Conservation (phyloP, 306 rosid genomes). For the Albizia julibrissin region DNA sequence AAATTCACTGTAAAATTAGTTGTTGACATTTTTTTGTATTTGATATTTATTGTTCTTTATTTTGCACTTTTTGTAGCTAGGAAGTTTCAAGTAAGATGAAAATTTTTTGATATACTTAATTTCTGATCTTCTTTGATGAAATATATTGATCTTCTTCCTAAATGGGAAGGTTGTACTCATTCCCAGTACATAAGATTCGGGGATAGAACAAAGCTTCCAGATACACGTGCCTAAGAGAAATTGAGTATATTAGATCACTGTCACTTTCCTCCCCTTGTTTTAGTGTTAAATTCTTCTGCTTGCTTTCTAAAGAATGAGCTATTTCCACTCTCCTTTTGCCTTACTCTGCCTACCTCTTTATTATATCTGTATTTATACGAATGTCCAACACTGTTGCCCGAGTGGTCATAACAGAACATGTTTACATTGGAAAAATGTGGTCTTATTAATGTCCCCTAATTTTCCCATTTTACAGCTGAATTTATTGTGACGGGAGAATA, state of each 20-base stretch:
- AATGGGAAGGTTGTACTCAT: background rate
- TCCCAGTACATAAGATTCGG: background rate
- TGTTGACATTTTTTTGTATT: too few species aligned
- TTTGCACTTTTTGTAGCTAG: background rate
- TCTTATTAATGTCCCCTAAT: background rate
- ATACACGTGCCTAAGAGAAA: background rate
- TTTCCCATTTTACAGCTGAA: background rate
- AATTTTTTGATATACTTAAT: background rate
- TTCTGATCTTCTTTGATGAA: background rate
- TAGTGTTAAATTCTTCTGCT: background rate
- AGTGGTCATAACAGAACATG: background rate
- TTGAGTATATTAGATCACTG: background rate
- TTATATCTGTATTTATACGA: background rate
- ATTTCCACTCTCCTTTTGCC: background rate
- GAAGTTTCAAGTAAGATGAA: background rate
- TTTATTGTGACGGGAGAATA: background rate
- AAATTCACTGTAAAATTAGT: too few species aligned
- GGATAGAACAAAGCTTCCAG: background rate
- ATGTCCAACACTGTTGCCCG: background rate
- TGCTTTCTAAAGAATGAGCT: background rate
- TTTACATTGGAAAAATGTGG: background rate
- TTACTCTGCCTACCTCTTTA: background rate
- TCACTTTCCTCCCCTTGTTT: background rate
- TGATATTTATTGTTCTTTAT: background rate
- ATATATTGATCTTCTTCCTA: background rate